Percentiles rank a stretch among this genome's conserved stretches.
These are phyloP conservation scores for Aegilops umbellulata DNA, from an alignment of 176 grass and related monocot species.

Conservation along the genomic window DNA sequence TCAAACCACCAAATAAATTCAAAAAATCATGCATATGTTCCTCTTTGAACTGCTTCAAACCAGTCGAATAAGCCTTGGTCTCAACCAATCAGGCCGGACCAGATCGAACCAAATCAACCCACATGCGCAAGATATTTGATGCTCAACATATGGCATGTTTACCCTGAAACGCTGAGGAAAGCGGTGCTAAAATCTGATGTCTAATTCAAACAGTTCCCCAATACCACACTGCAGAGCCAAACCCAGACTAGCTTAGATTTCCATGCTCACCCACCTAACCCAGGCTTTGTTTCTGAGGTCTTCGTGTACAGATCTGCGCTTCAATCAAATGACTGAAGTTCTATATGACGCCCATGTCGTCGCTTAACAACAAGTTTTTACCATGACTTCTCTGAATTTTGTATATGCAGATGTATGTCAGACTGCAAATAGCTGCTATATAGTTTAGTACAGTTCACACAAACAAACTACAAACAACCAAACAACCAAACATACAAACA, in stretches of 20 bases:
- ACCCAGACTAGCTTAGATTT: not conserved
- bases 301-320: too few species aligned
- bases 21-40: not conserved
- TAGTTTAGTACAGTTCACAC: too few species aligned
- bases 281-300: too few species aligned
- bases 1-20: not conserved
- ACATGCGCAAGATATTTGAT: not conserved
- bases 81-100: not conserved
- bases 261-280: not conserved
- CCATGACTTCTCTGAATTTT: too few species aligned
- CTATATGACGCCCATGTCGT: too few species aligned
- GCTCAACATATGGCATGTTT: not conserved
- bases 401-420: too few species aligned
- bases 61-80: not conserved
- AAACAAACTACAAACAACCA: too few species aligned
- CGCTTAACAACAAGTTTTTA: too few species aligned
- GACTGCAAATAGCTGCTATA: too few species aligned
- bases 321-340: too few species aligned
- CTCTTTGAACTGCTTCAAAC: not conserved
- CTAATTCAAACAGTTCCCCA: not conserved
- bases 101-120: not conserved
- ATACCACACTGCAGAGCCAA: not conserved
- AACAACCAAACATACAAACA: too few species aligned
- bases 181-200: not conserved
- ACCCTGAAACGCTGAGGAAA: not conserved